A percentile compares a stretch with the other conserved stretches of the same genome.
phyloP scores from a whole-genome alignment of 768 basidiomycete species.

The Amanita exitialis region DNA sequence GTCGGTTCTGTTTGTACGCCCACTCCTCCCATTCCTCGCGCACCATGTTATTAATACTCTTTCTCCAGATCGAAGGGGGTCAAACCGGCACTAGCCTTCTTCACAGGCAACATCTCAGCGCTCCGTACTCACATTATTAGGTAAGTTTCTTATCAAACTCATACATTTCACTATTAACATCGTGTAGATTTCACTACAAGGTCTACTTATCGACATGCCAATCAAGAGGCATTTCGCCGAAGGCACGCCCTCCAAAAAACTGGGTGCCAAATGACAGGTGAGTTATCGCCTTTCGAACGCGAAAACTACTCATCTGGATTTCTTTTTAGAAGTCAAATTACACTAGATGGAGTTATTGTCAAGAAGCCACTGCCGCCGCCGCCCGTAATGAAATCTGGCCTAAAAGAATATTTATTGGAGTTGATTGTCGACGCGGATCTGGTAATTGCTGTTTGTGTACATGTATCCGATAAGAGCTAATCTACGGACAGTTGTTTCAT shows the following conservation, averaged over 20 bases:
- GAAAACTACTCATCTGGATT: conserved; percentile 5
- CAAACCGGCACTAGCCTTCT: conserved; percentile 4
- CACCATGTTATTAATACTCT: background rate
- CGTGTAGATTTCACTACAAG: conserved; percentile 8
- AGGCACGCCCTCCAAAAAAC: conserved; percentile 8
- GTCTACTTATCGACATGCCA: conserved; percentile 6
- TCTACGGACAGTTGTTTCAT: conserved; percentile 10
- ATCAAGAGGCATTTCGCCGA: conserved; percentile 3
- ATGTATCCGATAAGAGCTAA: background rate
- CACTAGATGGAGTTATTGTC: background rate
- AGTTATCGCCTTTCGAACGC: background rate
- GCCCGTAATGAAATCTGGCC: conserved; percentile 6
- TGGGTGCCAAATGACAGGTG: conserved; percentile 1
- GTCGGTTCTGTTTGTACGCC: conserved; percentile 7
- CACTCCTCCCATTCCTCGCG: background rate
- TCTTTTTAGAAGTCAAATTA: background rate
- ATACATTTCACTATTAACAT: no score
- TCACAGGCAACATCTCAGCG: conserved; percentile 9
- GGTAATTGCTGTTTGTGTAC: conserved; percentile 4
- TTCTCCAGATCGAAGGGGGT: background rate
- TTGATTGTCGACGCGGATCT: conserved; percentile 12
- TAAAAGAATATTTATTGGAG: conserved; percentile 11
- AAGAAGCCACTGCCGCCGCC: conserved; percentile 1
- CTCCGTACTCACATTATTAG: conserved; percentile 7
- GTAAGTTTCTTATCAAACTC: no score